Evolutionary conservation across 148 eudicot genomes (phyloP), one percentile per base, ranked within the genome.

Genomic region (Agrostemma githago): DNA sequence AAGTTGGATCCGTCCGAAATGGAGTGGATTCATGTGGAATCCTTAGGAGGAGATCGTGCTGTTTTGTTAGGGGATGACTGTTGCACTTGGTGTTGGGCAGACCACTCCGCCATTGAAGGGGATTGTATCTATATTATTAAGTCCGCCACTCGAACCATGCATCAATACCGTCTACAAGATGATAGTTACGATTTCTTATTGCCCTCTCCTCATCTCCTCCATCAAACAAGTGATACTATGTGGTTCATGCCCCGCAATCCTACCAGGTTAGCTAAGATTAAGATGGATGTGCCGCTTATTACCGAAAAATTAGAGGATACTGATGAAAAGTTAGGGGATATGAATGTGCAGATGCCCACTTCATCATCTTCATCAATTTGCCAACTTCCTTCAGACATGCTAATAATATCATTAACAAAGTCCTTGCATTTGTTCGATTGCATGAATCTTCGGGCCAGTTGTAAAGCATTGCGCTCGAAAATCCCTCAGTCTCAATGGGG

Each of bases 181-280:
- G 10, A 56, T 14, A 58, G 42, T 38, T 26, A 11, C 16, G 42
- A 42, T 21, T 37, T 34, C 16, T 60, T 68, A 2, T 5, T 16
- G n/a, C 67, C 72, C 4, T 42, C 39, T n/a, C 72, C 16, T 2
- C 20, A 43, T 12, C 15, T 68, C 14, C n/a, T 4, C 46, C 46
- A 5, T 43, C 8, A 43, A 8, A 43, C 2, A 43, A 2, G 4
- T 19, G 0, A 7, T 19, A 53, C 66, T 21, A 16, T 41, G 7
- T 76, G 73, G 78, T 20, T 76, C 14, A 57, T 68, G 53, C 42
- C 78, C 14, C 56, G 46, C 46, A 43, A 34, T 10, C 12, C 68
- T 53, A 61, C 21, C 14, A 74, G 77, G 77, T 74, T 34, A 6
- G 46, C 8, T 26, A 26, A 6, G 7, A 48, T 11, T 6, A 48